Evolutionary conservation across 208 protist species (phyloP), one percentile per base, ranked within the genome.

Genomic region (Trypanosoma vivax): DNA sequence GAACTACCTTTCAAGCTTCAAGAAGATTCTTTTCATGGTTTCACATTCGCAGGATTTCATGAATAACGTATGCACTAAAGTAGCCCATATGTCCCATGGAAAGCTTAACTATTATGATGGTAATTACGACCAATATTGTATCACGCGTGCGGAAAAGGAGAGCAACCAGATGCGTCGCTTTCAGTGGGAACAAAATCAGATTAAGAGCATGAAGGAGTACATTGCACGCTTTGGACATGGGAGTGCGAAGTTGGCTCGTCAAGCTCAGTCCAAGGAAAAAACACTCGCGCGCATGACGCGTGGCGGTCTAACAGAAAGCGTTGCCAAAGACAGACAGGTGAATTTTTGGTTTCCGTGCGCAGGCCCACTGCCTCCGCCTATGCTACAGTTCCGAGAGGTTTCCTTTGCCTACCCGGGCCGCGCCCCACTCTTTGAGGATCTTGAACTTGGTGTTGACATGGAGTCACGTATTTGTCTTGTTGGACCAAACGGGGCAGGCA

Each of bases 21-120:
- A 96, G 33, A 81, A 92, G 60, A 96, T 92, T 47, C 72, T 98
- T 14, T 76, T 98, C 24, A 90, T 98, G 67, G 84, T 98, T 37
- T 98, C 94, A 24, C 96, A 98, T 70, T 95, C 88, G 24, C 90
- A 94, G 70, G 96, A 98, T 66, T 98, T 99, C 65, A 88, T 99
- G 66, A 98, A 98, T 81, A 84, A 79, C 42, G 90, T 99, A 21
- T 98, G 96, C 88, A 98, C 94, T 3, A 94, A 98, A 60, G 98
- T 98, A 47, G 91, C 97, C 43, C 88, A 93, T 49, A 88, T 98
- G 69, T 60, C 74, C 43, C 59, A 78, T 23, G 86, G 92, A 60
- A 67, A 83, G 58, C 83, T 99, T 13, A 60, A 50, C 14, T 88
- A 89, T 67, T 98, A 90, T 68, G 76, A 77, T 59, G 95, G 97